These are phyloP conservation scores for Tagetes erecta DNA, from an alignment of 129 eudicot species.

Conservation along the genomic window DNA sequence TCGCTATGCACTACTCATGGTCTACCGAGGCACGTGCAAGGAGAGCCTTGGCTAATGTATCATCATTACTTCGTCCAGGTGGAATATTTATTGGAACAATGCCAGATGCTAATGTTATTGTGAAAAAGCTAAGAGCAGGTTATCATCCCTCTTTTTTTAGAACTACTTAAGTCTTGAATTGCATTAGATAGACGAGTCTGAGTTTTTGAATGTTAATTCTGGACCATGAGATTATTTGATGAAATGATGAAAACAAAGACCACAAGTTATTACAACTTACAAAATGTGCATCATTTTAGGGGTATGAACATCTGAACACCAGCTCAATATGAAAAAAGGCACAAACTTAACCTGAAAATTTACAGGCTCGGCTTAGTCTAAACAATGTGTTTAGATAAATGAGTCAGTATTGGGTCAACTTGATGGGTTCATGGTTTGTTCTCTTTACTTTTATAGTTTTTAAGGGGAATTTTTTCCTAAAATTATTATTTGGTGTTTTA, in stretches of 20 bases:
- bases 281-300: background rate
- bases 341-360: background rate
- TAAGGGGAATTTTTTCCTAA: background rate
- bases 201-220: background rate
- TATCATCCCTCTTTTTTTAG: constrained; percentile 30
- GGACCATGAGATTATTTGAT: constrained; percentile 9
- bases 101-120: constrained; percentile 98
- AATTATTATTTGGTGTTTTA: background rate
- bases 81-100: constrained; percentile 97
- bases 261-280: background rate
- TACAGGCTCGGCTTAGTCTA: background rate
- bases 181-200: constrained; percentile 5
- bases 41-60: constrained; percentile 93
- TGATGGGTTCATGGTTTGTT: background rate
- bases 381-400: background rate
- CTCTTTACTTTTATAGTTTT: background rate
- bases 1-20: constrained; percentile 82
- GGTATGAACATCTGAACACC: background rate
- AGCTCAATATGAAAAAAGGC: background rate
- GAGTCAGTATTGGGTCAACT: background rate
- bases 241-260: constrained; percentile 1
- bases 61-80: constrained; percentile 97
- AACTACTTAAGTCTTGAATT: background rate
- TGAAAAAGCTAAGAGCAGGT: constrained; percentile 98
- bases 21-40: constrained; percentile 99